A percentile compares a stretch with the other conserved stretches of the same genome.
Conservation (phyloP, 106 monocot species). For the Allium sativum region DNA sequence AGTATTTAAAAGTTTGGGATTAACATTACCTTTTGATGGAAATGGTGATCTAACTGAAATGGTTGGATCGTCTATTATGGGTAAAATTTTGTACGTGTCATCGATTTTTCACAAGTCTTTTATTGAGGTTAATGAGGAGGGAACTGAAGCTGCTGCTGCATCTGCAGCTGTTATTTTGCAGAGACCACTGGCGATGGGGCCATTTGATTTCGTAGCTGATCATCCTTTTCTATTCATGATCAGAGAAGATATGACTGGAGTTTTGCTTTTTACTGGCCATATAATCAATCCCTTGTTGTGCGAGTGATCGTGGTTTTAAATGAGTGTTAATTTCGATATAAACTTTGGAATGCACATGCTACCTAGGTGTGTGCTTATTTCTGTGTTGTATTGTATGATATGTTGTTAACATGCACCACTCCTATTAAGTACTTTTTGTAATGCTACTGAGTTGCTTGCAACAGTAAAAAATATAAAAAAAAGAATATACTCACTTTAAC, state of each 20-base stretch:
- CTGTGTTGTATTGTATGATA: too few relatives aligned
- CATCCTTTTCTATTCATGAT: conserved; percentile 40
- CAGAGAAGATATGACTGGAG: conserved; percentile 34
- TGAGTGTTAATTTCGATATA: too few relatives aligned
- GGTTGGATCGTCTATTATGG: conserved; percentile 25
- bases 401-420: too few relatives aligned
- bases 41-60: conserved; percentile 37
- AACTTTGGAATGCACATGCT: too few relatives aligned
- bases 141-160: conserved; percentile 72
- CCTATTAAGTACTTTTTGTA: too few relatives aligned
- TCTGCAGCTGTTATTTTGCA: conserved; percentile 37
- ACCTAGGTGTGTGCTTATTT: too few relatives aligned
- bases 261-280: conserved; percentile 43
- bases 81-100: conserved; percentile 24
- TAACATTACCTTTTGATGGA: conserved; percentile 29
- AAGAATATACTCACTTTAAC: too few relatives aligned
- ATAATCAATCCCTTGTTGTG: conserved; percentile 33
- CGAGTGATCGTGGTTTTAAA: conserved; percentile 1
- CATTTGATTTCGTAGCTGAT: conserved; percentile 41
- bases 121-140: conserved; percentile 78
- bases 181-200: conserved; percentile 3
- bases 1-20: conserved; percentile 36
- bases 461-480: too few relatives aligned
- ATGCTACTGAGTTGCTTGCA: too few relatives aligned
- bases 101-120: conserved; percentile 58